Percentiles rank a stretch among this genome's conserved stretches.
Conservation (phyloP, 768 basidiomycete genomes). For the Kwoniella sp. region DNA sequence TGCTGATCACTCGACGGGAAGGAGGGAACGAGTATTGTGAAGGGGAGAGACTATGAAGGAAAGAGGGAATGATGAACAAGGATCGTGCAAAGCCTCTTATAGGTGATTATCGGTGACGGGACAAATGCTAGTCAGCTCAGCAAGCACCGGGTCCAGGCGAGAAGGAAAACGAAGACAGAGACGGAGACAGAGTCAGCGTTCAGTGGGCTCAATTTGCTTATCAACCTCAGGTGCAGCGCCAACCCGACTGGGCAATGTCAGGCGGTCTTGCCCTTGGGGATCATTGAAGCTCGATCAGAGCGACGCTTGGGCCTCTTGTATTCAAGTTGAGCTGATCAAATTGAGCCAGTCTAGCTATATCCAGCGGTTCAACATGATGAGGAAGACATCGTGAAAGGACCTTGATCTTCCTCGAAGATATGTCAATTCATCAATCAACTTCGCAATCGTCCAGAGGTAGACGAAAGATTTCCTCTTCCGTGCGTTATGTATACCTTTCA, state of each 20-base stretch:
- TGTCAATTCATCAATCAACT: not conserved
- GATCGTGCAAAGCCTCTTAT: not conserved
- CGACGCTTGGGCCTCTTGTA: not conserved
- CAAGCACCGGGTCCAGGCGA: not conserved
- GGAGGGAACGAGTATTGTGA: too few species aligned
- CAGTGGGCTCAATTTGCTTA: not conserved
- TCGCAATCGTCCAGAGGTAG: not conserved
- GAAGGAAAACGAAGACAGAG: not conserved
- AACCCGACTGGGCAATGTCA: too few species aligned
- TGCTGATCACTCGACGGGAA: too few species aligned
- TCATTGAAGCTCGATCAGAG: not conserved
- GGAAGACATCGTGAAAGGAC: not conserved
- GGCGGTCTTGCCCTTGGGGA: too few species aligned
- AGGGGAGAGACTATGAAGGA: too few species aligned
- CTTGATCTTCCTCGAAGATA: not conserved
- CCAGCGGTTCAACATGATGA: not conserved
- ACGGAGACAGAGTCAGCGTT: not conserved
- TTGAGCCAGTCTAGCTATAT: not conserved
- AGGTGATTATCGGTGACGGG: not conserved
- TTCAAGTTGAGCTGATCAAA: not conserved
- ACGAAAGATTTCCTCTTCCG: not conserved
- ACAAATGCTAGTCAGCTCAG: too few species aligned
- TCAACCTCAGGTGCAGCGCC: too few species aligned
- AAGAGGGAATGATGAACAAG: not conserved
- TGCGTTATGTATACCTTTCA: not conserved